Base-by-base conservation (phyloP, 2,329 filamentous ascomycete genomes). In the Chalaropsis ovoidea region DNA sequence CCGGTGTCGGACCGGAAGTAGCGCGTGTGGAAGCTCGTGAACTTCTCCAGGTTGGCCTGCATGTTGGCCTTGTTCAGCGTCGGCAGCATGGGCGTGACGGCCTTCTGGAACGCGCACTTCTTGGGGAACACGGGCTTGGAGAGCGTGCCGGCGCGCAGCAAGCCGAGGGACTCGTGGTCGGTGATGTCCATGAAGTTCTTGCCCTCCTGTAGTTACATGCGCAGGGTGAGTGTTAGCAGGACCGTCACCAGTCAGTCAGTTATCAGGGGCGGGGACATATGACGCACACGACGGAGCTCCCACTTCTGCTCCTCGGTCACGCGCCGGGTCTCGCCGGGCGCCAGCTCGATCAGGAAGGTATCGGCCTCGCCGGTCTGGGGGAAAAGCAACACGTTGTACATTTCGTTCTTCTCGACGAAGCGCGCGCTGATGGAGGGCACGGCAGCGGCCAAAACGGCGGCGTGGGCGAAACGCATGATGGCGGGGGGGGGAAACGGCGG, bases 251-350 rank as follows among this genome's bases (percentile, higher is more conserved):
- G 35, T 10, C 35, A 39, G 35, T 39, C 35, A 39, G 35, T 39
- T 39, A 39, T 39, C 5, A 39, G 8, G 35, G 2, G 10, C 45
- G 1, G 22, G 22, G 13, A 17, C 15, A 2, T 0, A 64, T 54
- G 13, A 77, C 84, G 67, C 81, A 95, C 91, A 70, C 90, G 82
- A 72, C 88, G 86, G 69, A 97, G 78, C 75, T 87, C 86, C 91
- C 93, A 96, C 77, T 97, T 99, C 78, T 96, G 86, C 43, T 96
- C 89, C 72, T 97, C 93, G 0, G 90, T 95, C 41, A 96, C 87
- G 88, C 89, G 94, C 80, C 82, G 79, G 27, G 86, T 92, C 73
- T 93, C 82, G 65, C 89, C 90, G 2, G 90, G 90, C n/a, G 84
- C 82, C 31, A 94, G 80, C 78, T 97, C 92, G 69, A 99, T 86